These are phyloP conservation scores for Torrubiella hemipterigena DNA, from an alignment of 2,329 filamentous ascomycete genomes.

Conservation along the genomic window DNA sequence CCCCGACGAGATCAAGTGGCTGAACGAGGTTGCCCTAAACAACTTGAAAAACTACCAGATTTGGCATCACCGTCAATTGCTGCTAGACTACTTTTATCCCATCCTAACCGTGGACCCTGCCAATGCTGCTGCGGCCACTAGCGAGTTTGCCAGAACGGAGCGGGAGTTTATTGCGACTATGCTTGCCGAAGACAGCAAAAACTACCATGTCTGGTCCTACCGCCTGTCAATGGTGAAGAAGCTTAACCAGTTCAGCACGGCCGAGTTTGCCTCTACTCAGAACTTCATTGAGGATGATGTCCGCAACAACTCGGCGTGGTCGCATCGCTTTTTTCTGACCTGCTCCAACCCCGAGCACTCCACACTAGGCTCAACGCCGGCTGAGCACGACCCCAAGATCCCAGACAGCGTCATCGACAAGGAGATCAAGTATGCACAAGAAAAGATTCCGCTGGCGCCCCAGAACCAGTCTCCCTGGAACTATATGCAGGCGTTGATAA, in stretches of 20 bases:
- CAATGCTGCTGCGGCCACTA: slow-evolving; percentile 40
- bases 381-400: slow-evolving; percentile 41
- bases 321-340: slow-evolving; percentile 88
- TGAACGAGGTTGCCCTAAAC: slow-evolving; percentile 69
- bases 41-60: slow-evolving; percentile 99
- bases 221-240: slow-evolving; percentile 58
- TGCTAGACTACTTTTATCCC: slow-evolving; percentile 45
- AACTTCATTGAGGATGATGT: slow-evolving; percentile 66
- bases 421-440: slow-evolving; percentile 64
- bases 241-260: slow-evolving; percentile 58
- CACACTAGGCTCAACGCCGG: slow-evolving; percentile 35
- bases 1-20: slow-evolving; percentile 66
- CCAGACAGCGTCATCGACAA: slow-evolving; percentile 54
- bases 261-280: slow-evolving; percentile 61
- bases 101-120: slow-evolving; percentile 51
- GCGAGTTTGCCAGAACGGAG: slow-evolving; percentile 53
- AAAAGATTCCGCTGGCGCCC: slow-evolving; percentile 65
- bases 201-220: slow-evolving; percentile 98
- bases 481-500: slow-evolving; percentile 68
- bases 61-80: slow-evolving; percentile 65
- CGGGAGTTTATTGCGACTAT: slow-evolving; percentile 66
- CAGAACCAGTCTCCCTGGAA: slow-evolving; percentile 96
- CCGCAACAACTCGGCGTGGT: slow-evolving; percentile 95
- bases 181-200: slow-evolving; percentile 80
- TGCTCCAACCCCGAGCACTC: slow-evolving; percentile 50